These are phyloP conservation scores for Luzula sylvatica DNA, from an alignment of 176 grass and related monocot species.

Conservation along the genomic window DNA sequence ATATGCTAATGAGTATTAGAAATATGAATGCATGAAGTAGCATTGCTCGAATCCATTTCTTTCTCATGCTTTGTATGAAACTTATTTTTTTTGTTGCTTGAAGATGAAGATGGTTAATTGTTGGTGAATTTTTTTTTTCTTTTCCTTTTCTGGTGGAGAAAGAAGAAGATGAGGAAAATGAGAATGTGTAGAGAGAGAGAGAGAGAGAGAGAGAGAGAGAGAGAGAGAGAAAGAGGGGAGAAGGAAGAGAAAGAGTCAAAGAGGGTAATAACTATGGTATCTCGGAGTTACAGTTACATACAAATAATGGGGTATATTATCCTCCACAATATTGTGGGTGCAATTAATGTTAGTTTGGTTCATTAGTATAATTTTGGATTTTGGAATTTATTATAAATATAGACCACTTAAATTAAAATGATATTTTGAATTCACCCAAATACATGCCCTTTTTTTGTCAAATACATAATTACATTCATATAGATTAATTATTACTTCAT, in stretches of 20 bases:
- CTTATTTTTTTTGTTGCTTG: background rate
- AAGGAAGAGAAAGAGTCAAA: background rate
- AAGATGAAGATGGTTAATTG: background rate
- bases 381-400: background rate
- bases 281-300: conserved; percentile 5
- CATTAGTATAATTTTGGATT: background rate
- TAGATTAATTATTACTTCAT: background rate
- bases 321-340: background rate
- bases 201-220: background rate
- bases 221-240: background rate
- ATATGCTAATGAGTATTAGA: background rate
- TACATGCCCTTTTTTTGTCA: background rate
- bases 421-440: background rate
- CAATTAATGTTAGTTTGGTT: background rate
- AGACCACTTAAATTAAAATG: background rate
- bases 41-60: background rate
- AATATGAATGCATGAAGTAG: background rate
- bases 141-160: background rate
- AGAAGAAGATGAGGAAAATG: background rate
- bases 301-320: background rate
- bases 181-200: background rate
- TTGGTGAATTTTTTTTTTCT: background rate
- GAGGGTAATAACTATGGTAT: background rate
- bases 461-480: background rate
- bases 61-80: background rate